Evolutionary conservation across 2,329 filamentous ascomycete genomes (phyloP).

Genomic region (Zarea fungicola): DNA sequence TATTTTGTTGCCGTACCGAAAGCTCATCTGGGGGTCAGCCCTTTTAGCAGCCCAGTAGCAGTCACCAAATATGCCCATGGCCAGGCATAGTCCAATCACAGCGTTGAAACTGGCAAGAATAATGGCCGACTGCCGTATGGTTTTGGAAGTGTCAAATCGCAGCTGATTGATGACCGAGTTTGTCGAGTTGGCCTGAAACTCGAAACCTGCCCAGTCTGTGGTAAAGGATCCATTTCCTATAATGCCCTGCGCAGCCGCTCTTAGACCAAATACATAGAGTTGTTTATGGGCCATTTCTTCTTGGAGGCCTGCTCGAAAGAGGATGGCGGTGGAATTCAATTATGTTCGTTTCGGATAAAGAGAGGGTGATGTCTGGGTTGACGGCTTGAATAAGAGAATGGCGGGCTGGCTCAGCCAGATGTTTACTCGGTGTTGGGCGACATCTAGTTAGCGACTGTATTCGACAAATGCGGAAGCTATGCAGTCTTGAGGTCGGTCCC

Average conservation of each 20-base stretch:
- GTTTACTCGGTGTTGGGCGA: conserved; percentile 1
- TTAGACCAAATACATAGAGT: neutral
- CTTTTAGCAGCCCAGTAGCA: conserved; percentile 43
- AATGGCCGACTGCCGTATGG: conserved; percentile 55
- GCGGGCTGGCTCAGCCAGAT: conserved; percentile 9
- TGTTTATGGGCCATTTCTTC: neutral
- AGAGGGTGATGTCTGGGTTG: too few relatives aligned
- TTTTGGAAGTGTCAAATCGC: conserved; percentile 48
- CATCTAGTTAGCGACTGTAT: neutral
- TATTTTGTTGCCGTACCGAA: conserved; percentile 36
- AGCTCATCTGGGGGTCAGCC: conserved; percentile 33
- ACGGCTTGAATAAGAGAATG: neutral
- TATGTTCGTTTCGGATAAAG: neutral
- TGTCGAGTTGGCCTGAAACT: conserved; percentile 36
- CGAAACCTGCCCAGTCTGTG: conserved; percentile 21
- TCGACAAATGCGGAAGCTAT: too few relatives aligned
- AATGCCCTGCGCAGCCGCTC: neutral
- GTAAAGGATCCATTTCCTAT: conserved; percentile 7
- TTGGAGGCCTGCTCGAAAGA: too few relatives aligned
- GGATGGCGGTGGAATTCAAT: neutral
- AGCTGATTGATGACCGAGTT: conserved; percentile 46
- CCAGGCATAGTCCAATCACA: conserved; percentile 51
- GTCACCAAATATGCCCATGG: conserved; percentile 52
- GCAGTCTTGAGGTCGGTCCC: too few relatives aligned
- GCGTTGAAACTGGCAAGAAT: conserved; percentile 58